Base-by-base conservation (phyloP, 176 grass and related monocot genomes). In the Rhynchospora breviuscula region DNA sequence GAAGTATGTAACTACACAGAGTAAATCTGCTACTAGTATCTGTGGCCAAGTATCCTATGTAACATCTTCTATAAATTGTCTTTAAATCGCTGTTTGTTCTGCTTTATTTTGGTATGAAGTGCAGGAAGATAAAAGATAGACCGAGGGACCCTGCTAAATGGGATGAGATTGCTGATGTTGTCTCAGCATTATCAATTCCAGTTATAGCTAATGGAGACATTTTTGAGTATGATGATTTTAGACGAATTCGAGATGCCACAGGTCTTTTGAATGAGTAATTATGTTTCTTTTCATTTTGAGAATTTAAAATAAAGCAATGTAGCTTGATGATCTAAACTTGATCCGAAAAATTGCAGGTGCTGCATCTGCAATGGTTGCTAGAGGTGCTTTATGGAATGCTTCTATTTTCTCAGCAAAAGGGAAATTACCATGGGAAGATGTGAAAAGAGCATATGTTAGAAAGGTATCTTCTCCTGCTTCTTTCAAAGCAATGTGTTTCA, bases 131-230 rank as follows among this genome's bases (percentile, higher is more conserved):
- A 45, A 98, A 98, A 90, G 96, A 95, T 83, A 95, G 89, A 69
- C 91, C 93, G 67, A 93, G 89, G 80, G 96, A 98, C 87, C 96
- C 91, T 62, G 96, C 93, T 59, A 98, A 92, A 68, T 98, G 96
- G 96, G 88, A 95, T 85, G 96, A 98, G 85, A 95, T 95, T 84
- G 84, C 90, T 23, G 89, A 98, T 90, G 93, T 98, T 79, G 93
- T 93, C 15, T 90, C 93, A 8, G 84, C 93, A 35, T 81, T 98
- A 78, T 98, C 93, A 21, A 95, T 98, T 89, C 93, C 96, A 80
- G 91, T 98, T 88, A 98, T 98, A 90, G 96, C 96, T 82, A 95
- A 91, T 88, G 96, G 96, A 70, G 93, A 98, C 85, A 90, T 95
- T 70, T 95, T 95, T 68, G 93, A 95, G 60, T 95, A 95, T 46